A percentile compares a stretch with the other conserved stretches of the same genome.
Evolutionary conservation across 805 yeast species (phyloP).

Genomic region (Pichia insulana): DNA sequence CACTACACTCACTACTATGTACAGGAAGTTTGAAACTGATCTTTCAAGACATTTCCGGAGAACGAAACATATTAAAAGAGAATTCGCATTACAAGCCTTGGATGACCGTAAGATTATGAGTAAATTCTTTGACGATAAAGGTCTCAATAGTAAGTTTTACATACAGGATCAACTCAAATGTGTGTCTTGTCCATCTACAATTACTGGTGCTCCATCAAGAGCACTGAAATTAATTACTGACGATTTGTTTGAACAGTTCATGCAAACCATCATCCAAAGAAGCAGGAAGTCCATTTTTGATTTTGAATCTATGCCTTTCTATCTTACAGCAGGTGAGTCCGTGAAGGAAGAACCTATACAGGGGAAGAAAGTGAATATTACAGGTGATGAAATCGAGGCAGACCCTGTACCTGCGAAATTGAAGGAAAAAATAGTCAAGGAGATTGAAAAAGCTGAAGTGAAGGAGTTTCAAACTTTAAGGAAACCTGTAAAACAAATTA

Average conservation of each 20-base stretch:
- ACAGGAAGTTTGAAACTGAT: constrained; percentile 40
- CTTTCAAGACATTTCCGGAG: constrained; percentile 18
- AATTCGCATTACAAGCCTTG: constrained; percentile 23
- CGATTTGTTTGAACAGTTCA: constrained; percentile 39
- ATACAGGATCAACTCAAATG: constrained; percentile 26
- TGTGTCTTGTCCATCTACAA: constrained; percentile 31
- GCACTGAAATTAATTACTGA: constrained; percentile 23
- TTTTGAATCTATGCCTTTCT: constrained; percentile 26
- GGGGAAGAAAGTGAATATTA: constrained; percentile 10
- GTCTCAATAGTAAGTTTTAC: constrained; percentile 19
- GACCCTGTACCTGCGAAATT: constrained; percentile 24
- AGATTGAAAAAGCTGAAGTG: constrained; percentile 10
- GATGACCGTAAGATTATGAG: constrained; percentile 20
- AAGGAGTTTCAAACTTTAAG: constrained; percentile 14
- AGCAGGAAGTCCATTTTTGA: constrained; percentile 50
- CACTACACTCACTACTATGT: constrained; percentile 37
- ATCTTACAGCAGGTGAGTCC: constrained; percentile 20
- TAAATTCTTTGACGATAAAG: constrained; percentile 20
- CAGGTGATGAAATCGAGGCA: constrained; percentile 14
- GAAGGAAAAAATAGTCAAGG: constrained; percentile 13
- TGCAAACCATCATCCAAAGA: constrained; percentile 45
- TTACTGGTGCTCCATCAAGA: constrained; percentile 16
- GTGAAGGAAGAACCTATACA: constrained; percentile 6
- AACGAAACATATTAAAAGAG: constrained; percentile 11
- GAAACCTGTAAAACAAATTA: constrained; percentile 14